These are phyloP conservation scores for Chytridium lagenaria DNA, from an alignment of 371 early-diverging fungal species.

Conservation along the genomic window DNA sequence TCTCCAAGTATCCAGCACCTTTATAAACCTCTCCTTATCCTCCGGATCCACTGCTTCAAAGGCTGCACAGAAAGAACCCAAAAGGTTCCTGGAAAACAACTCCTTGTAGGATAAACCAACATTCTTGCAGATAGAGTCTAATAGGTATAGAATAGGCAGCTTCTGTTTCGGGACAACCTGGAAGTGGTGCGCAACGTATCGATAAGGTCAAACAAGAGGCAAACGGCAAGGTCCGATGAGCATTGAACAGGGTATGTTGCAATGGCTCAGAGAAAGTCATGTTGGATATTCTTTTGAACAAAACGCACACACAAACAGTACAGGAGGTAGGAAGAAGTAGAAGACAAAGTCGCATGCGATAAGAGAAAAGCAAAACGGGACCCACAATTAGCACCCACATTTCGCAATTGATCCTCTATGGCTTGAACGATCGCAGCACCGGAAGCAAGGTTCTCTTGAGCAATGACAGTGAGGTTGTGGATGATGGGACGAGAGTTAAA, in stretches of 20 bases:
- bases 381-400: slow-evolving; percentile 62
- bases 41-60: slow-evolving; percentile 69
- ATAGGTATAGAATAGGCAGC: slow-evolving; percentile 85
- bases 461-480: slow-evolving; percentile 83
- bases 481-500: slow-evolving; percentile 92
- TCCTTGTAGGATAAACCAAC: slow-evolving; percentile 77
- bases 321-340: too few species aligned
- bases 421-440: slow-evolving; percentile 78
- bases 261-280: too few species aligned
- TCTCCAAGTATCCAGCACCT: slow-evolving; percentile 83
- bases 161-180: slow-evolving; percentile 79
- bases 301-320: too few species aligned
- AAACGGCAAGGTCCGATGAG: neutral
- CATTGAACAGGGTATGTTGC: neutral
- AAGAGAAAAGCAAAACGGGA: too few species aligned
- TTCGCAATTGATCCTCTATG: slow-evolving; percentile 80
- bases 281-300: too few species aligned
- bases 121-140: slow-evolving; percentile 94
- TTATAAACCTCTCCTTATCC: slow-evolving; percentile 71
- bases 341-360: too few species aligned
- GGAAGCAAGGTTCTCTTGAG: slow-evolving; percentile 71
- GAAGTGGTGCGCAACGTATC: neutral
- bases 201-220: slow-evolving; percentile 2
- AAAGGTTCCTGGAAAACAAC: slow-evolving; percentile 75
- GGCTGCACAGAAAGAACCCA: slow-evolving; percentile 71